Evolutionary conservation across 495 filamentous ascomycete species (phyloP), one percentile per base, ranked within the genome.

Genomic region (Tuber aestivum): DNA sequence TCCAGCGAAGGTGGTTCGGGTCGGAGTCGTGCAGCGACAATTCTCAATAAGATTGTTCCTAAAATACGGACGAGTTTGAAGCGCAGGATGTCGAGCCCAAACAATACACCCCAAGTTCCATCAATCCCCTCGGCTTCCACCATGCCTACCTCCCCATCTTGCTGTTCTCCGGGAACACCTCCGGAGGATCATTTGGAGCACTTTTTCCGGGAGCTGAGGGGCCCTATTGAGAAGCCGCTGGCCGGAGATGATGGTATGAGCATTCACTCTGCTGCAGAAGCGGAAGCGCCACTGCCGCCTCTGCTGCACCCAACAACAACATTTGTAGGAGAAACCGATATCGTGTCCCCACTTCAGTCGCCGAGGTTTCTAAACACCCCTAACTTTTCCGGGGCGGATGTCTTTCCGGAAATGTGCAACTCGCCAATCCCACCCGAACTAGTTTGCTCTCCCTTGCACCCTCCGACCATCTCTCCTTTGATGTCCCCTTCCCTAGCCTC

Each of bases 391-490:
- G 69, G 70, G 41, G 69, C 80, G 73, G 81, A 83, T 70, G 74
- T 83, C 41, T 80, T 83, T 48, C 81, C 78, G 10, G 81, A 83
- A 75, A 80, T 82, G 73, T 74, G 69, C 40, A 65, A 48, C 20
- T 76, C 74, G 48, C 70, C 78, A 44, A 68, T 71, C 69, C 74
- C 74, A 38, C 77, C 70, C 27, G 81, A 81, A 41, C 70, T 80
- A 41, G 70, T 83, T 40, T 73, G 41, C 70, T 83, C 81, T 27
- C 81, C 81, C 41, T 75, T 83, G 40, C 73, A 83, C 71, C 81
- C 81, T 20, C 81, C 81, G 42, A 81, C 78, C 32, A 81, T 81
- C 71, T 79, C 81, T n/a, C 81, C 81, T 56, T 71, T 83, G n/a
- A 79, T 76, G 61, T 83, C 81, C 72, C 78, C 81, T 69, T 79